Percentiles rank a stretch among this genome's conserved stretches.
phyloP scores from a whole-genome alignment of 768 basidiomycete genomes.

The Suillus spraguei region DNA sequence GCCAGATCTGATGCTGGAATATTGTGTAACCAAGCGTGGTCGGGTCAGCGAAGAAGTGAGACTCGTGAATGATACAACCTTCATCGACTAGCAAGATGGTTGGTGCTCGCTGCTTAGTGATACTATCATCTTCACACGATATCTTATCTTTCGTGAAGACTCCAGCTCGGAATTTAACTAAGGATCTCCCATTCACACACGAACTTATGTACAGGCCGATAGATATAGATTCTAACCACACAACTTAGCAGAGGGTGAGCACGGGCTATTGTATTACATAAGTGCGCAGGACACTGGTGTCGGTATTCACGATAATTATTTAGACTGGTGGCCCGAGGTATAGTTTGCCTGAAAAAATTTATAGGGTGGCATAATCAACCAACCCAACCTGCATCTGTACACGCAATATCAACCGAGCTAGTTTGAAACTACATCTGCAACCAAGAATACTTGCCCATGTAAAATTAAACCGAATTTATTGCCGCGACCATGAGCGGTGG shows the following conservation, averaged over 20 bases:
- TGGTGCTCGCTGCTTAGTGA: neutral
- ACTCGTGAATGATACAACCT: neutral
- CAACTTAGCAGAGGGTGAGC: neutral
- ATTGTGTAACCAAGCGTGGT: slow-evolving; percentile 1
- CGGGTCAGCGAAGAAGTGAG: neutral
- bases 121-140: neutral
- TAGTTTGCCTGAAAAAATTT: neutral
- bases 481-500: too few relatives aligned
- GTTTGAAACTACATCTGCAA: neutral
- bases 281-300: neutral
- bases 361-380: neutral
- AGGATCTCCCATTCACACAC: neutral
- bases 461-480: neutral
- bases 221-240: neutral
- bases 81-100: neutral
- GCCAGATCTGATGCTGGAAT: neutral
- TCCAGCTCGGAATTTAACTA: neutral
- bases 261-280: neutral
- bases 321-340: neutral
- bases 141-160: slow-evolving; percentile 1
- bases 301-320: neutral
- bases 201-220: neutral
- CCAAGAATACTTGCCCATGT: neutral
- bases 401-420: neutral
- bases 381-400: neutral